A percentile compares a stretch with the other conserved stretches of the same genome.
Evolutionary conservation across 148 eudicot species (phyloP).

Genomic region (Drosera capensis): DNA sequence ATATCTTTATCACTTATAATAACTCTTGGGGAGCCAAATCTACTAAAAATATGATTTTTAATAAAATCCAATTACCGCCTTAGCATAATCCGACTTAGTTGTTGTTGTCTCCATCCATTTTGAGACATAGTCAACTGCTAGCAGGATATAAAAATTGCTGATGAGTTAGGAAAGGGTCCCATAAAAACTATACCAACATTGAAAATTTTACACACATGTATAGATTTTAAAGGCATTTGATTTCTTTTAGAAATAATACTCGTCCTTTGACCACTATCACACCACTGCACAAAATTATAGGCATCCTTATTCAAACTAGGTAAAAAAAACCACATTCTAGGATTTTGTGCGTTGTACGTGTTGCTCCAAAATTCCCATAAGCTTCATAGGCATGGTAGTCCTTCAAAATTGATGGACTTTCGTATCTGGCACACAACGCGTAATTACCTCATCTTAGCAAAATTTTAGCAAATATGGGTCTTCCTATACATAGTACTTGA

Average conservation of each 20-base stretch:
- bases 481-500: too few relatives aligned
- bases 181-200: neutral
- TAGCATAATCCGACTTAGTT: neutral
- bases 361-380: neutral
- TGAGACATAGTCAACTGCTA: neutral
- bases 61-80: neutral
- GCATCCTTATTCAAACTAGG: neutral
- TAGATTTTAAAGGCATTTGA: neutral
- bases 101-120: neutral
- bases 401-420: neutral
- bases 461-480: neutral
- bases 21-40: neutral
- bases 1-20: neutral
- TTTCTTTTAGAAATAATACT: neutral
- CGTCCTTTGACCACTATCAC: neutral
- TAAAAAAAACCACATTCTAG: conserved; percentile 4
- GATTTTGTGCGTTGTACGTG: neutral
- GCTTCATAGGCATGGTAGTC: neutral
- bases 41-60: neutral
- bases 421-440: too few relatives aligned
- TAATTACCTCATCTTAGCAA: neutral
- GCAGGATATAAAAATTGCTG: neutral
- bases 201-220: neutral
- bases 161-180: neutral
- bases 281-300: neutral